Percentiles rank a stretch among this genome's conserved stretches.
Conservation (phyloP, 768 basidiomycete species). For the Collybia sordida region DNA sequence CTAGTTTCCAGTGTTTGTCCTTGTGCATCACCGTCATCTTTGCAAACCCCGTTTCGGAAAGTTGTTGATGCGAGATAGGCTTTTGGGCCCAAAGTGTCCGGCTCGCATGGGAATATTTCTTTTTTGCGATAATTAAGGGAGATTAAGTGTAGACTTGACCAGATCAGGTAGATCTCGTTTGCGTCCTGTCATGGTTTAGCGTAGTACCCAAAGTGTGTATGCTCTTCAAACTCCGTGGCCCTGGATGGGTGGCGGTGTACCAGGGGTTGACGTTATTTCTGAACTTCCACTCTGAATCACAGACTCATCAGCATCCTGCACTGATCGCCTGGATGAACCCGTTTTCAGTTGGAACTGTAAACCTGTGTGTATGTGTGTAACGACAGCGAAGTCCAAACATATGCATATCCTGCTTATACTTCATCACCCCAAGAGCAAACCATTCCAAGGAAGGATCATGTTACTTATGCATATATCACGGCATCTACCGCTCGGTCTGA, state of each 20-base stretch:
- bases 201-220: not conserved
- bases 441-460: not conserved
- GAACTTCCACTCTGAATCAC: not conserved
- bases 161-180: conserved; percentile 10
- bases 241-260: conserved; percentile 8
- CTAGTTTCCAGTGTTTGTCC: not conserved
- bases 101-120: conserved; percentile 1
- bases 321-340: conserved; percentile 1
- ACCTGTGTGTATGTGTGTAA: not conserved
- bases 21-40: not conserved
- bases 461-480: conserved; percentile 1
- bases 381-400: conserved; percentile 3
- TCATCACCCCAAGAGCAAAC: not conserved
- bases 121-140: conserved; percentile 1
- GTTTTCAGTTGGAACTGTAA: not conserved
- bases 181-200: too few species aligned
- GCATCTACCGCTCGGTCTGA: conserved; percentile 11
- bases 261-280: not conserved
- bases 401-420: conserved; percentile 2
- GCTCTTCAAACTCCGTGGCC: conserved; percentile 9
- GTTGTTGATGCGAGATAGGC: not conserved
- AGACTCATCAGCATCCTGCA: not conserved
- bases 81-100: not conserved
- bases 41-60: not conserved
- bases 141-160: conserved; percentile 4